Base-by-base conservation (phyloP, 192 early-diverging fungal species). In the Entomortierella beljakovae region DNA sequence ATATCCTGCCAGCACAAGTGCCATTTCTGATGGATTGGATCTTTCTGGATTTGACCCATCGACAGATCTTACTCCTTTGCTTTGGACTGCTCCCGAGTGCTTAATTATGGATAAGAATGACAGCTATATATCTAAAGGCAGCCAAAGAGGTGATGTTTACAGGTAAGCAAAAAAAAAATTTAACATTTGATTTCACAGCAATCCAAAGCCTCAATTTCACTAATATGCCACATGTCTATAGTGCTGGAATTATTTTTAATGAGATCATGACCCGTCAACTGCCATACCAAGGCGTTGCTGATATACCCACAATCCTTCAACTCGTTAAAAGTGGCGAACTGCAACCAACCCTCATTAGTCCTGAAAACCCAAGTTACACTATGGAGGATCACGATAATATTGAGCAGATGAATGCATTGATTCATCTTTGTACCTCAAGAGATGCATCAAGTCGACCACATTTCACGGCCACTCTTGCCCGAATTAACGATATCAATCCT, bases 211-310 rank as follows among this genome's bases (percentile, higher is more conserved):
- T n/a, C n/a, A n/a, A n/a, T n/a, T n/a, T n/a, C n/a, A n/a, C n/a
- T n/a, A n/a, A n/a, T n/a, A n/a, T n/a, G n/a, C n/a, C n/a, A n/a
- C n/a, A n/a, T n/a, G n/a, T 16, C 25, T 4, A n/a, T 48, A 82
- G 81, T 29, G 83, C 81, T 25, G 83, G 83, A 32, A 53, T 85
- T 25, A 80, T 85, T 35, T 80, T 85, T 16, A 85, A 85, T 38
- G 83, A 85, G 63, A 82, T 85, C 13, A 40, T 85, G 54, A 85
- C 81, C 13, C 70, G 77, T 28, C 71, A 61, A 22, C 32, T 67
- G 42, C 83, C 83, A 1, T 85, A 82, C 58, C 61, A 75, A 10
- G 61, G 68, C 18, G 54, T 66, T n/a, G 18, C 51, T 9, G 68
- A 46, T 29, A 37, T 53, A 15, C 56, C 31, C 11, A 64, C 22